A percentile compares a stretch with the other conserved stretches of the same genome.
Conservation (phyloP, 2,329 filamentous ascomycete species). For the Periconia sp. region DNA sequence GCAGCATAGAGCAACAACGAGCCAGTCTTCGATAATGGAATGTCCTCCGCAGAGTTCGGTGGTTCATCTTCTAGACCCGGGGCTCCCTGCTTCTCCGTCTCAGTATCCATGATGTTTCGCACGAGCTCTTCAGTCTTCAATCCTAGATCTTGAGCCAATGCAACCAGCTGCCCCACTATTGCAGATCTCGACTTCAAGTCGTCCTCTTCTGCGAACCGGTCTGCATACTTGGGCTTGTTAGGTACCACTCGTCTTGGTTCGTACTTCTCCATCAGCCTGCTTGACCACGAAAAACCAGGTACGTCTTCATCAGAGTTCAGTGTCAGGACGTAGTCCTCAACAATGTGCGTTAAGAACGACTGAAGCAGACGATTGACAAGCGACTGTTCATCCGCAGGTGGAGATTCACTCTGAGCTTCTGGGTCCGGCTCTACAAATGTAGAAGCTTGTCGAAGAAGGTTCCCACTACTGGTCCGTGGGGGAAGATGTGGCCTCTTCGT, state of each 20-base stretch:
- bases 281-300: constrained; percentile 58
- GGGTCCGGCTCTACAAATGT: constrained; percentile 57
- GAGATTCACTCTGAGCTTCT: constrained; percentile 57
- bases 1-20: constrained; percentile 61
- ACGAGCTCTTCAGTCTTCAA: constrained; percentile 57
- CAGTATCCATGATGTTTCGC: constrained; percentile 49
- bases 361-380: constrained; percentile 71
- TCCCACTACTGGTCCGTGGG: constrained; percentile 58
- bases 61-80: constrained; percentile 61
- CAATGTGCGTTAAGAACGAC: constrained; percentile 77
- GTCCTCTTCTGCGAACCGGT: constrained; percentile 69
- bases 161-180: constrained; percentile 74
- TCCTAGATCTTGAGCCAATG: constrained; percentile 65
- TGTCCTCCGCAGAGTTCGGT: constrained; percentile 58
- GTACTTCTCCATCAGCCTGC: constrained; percentile 70
- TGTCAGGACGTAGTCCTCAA: constrained; percentile 74
- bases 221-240: constrained; percentile 65
- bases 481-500: constrained; percentile 70
- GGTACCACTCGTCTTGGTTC: constrained; percentile 69
- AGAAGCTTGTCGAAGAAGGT: constrained; percentile 46
- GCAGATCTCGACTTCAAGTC: constrained; percentile 67
- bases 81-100: constrained; percentile 48
- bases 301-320: constrained; percentile 52
- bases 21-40: constrained; percentile 63
- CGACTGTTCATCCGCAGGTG: constrained; percentile 60